Base-by-base conservation (phyloP, 306 rosid species). In the Sicyos edulis region DNA sequence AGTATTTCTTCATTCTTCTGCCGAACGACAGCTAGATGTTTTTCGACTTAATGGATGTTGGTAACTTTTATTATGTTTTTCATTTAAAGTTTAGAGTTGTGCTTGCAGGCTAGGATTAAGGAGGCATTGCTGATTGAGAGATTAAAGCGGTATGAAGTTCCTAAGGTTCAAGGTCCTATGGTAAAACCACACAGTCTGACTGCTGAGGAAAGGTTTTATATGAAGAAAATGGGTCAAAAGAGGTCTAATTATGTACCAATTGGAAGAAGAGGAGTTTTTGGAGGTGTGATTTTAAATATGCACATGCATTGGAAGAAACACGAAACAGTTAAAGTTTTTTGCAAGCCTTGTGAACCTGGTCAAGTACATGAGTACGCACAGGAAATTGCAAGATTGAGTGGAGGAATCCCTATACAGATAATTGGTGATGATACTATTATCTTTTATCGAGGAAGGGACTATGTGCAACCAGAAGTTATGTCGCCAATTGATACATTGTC, bases 301-400 rank as follows among this genome's bases (percentile, higher is more conserved):
- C 97, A 93, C 75, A 78, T 93, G 98, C 98, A 90, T 78, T 90
- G 98, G 98, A 92, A 92, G 80, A 92, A 85, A 80, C 98, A 92
- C n/a, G 96, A 93, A 79, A 90, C 97, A 1, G 95, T 88, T 24
- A 87, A 88, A 87, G 89, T 84, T 80, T 82, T 88, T 22, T 93
- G 93, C 89, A 90, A 93, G 72, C 86, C 91, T 32, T 80, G 95
- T 80, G 88, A 88, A 77, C 98, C 96, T 60, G 95, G 91, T 75
- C 92, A 88, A 77, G 89, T 85, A 42, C 92, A 88, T 1, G 97
- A 90, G 21, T 93, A 85, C 71, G 96, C 96, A 11, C 77, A 86
- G 69, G 97, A 93, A 82, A 89, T 90, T 75, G 96, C 96, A 56
- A 83, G 89, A 85, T 75, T 93, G 85, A 88, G 98, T 34, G 89